Evolutionary conservation across 2,329 filamentous ascomycete species (phyloP).

Genomic region (Albifimbria verrucaria): DNA sequence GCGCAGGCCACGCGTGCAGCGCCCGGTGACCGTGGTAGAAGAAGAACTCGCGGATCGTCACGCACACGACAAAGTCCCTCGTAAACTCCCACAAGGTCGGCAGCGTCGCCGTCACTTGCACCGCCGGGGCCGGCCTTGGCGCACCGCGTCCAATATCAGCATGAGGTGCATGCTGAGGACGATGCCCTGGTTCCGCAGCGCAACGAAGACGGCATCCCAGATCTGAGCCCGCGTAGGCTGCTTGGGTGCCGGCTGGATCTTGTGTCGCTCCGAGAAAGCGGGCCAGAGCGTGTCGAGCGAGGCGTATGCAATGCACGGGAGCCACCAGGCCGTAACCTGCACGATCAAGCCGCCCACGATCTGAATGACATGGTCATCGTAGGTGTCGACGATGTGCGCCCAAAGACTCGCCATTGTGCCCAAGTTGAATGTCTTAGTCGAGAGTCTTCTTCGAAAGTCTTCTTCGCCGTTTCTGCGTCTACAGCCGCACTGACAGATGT

Average conservation of each 20-base stretch:
- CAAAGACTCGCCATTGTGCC: conserved; percentile 13
- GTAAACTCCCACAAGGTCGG: conserved; percentile 33
- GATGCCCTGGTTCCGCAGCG: conserved; percentile 45
- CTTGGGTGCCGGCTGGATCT: conserved; percentile 49
- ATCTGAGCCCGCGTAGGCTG: conserved; percentile 46
- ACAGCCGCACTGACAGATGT: too few relatives aligned
- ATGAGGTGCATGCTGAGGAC: conserved; percentile 28
- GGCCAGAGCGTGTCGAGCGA: conserved; percentile 42
- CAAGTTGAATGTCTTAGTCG: too few relatives aligned
- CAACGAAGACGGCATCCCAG: conserved; percentile 37
- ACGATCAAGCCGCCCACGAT: conserved; percentile 35
- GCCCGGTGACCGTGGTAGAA: conserved; percentile 57
- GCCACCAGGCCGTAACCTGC: conserved; percentile 44
- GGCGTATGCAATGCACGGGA: conserved; percentile 39
- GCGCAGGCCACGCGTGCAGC: conserved; percentile 40
- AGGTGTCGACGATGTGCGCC: conserved; percentile 16
- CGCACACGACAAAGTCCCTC: conserved; percentile 37
- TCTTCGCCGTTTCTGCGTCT: too few relatives aligned
- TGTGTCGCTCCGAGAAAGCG: conserved; percentile 46
- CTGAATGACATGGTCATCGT: conserved; percentile 33
- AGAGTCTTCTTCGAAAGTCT: too few relatives aligned
- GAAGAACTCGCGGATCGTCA: conserved; percentile 43
- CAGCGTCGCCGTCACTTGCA: conserved; percentile 34
- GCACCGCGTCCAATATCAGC: conserved; percentile 13
- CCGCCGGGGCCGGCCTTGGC: conserved; percentile 22